phyloP scores from a whole-genome alignment of 2,329 filamentous ascomycete genomes.

The Penicillium sp. region DNA sequence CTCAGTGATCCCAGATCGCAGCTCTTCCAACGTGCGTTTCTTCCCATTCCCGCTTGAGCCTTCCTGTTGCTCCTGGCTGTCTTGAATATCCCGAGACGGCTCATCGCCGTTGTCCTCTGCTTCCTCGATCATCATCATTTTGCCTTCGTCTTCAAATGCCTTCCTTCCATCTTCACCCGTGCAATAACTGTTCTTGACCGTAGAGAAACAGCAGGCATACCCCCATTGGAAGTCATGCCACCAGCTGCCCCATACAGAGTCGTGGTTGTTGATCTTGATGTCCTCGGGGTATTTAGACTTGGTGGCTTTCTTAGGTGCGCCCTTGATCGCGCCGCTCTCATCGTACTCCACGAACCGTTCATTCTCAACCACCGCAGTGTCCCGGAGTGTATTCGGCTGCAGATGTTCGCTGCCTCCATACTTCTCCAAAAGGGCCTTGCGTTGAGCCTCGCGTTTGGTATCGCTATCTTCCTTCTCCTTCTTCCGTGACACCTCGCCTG shows the following conservation, averaged over 20 bases:
- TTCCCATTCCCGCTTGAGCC: constrained; percentile 49
- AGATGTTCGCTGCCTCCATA: constrained; percentile 75
- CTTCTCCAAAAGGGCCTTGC: constrained; percentile 75
- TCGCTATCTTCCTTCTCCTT: constrained; percentile 77
- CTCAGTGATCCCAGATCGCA: constrained; percentile 77
- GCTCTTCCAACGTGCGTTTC: constrained; percentile 78
- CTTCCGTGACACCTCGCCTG: constrained; percentile 81
- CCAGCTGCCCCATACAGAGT: constrained; percentile 93
- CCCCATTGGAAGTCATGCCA: constrained; percentile 96
- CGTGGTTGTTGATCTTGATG: constrained; percentile 86
- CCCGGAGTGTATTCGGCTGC: constrained; percentile 65
- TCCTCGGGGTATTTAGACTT: constrained; percentile 95
- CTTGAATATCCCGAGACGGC: constrained; percentile 20
- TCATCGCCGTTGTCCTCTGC: constrained; percentile 21
- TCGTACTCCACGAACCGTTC: constrained; percentile 95
- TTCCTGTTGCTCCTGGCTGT: constrained; percentile 33
- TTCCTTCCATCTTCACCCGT: constrained; percentile 85
- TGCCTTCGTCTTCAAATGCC: constrained; percentile 78
- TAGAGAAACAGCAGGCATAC: constrained; percentile 92
- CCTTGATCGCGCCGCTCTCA: constrained; percentile 85
- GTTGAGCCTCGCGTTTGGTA: constrained; percentile 67
- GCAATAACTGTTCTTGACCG: constrained; percentile 95
- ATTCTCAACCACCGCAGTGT: constrained; percentile 74
- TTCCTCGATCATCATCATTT: constrained; percentile 54
- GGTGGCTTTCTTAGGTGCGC: constrained; percentile 72